These are phyloP conservation scores for Wickerhamiella occidentalis DNA, from an alignment of 805 yeast species.

Conservation along the genomic window DNA sequence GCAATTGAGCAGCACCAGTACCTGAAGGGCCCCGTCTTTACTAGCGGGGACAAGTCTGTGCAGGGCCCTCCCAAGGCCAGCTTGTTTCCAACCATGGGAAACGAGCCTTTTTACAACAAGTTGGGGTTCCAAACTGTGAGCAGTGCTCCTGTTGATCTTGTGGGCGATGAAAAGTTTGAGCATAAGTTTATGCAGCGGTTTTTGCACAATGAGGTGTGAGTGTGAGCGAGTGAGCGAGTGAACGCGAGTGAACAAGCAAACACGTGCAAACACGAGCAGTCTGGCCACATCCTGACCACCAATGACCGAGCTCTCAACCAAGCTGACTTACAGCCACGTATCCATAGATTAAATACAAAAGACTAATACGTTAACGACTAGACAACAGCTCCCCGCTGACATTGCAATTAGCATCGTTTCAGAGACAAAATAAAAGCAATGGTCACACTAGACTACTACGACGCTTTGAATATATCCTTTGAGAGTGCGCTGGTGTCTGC, in stretches of 20 bases:
- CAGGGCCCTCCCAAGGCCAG: slow-evolving; percentile 4
- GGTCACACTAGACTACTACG: not conserved
- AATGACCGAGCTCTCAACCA: too few relatives aligned
- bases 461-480: not conserved
- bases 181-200: slow-evolving; percentile 3
- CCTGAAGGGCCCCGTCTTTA: not conserved
- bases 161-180: not conserved
- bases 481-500: not conserved
- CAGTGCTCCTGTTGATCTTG: not conserved
- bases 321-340: too few relatives aligned
- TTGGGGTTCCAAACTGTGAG: slow-evolving; percentile 3
- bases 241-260: too few relatives aligned
- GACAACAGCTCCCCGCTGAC: too few relatives aligned
- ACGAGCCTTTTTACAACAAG: slow-evolving; percentile 3
- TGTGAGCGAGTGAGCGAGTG: too few relatives aligned
- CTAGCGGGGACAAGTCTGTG: not conserved
- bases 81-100: slow-evolving; percentile 7
- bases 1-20: not conserved
- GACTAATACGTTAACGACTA: too few relatives aligned
- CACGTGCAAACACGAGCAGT: too few relatives aligned
- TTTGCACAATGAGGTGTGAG: not conserved
- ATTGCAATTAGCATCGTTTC: too few relatives aligned
- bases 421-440: too few relatives aligned
- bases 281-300: too few relatives aligned
- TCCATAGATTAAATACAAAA: too few relatives aligned